Evolutionary conservation across 129 eudicot species (phyloP).

Genomic region (Oenanthe sinensis): DNA sequence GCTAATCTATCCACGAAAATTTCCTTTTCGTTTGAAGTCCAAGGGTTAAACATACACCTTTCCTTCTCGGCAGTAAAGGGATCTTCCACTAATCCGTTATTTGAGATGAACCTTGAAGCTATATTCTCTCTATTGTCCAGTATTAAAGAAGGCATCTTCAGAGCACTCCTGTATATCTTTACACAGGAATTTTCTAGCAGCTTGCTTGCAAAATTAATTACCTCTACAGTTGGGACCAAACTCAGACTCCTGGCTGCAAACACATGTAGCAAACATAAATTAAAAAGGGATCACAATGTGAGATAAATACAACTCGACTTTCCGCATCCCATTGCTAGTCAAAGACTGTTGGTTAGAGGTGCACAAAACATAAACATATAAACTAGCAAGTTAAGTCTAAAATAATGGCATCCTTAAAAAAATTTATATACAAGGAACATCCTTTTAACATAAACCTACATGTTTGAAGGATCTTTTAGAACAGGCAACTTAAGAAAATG

Average conservation of each 20-base stretch:
- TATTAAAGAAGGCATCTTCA: slow-evolving; percentile 77
- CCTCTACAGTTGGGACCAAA: slow-evolving; percentile 42
- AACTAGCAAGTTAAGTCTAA: background rate
- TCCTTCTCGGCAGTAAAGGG: slow-evolving; percentile 72
- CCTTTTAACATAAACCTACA: background rate
- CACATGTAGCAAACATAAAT: background rate
- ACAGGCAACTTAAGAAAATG: background rate
- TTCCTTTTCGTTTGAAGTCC: slow-evolving; percentile 62
- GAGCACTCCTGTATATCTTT: slow-evolving; percentile 30
- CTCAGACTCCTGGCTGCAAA: slow-evolving; percentile 49
- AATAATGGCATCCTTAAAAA: background rate
- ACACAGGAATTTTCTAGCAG: slow-evolving; percentile 48
- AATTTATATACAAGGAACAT: background rate
- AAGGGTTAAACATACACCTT: slow-evolving; percentile 53
- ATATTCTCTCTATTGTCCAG: slow-evolving; percentile 55
- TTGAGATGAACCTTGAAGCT: slow-evolving; percentile 51
- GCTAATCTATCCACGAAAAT: slow-evolving; percentile 52
- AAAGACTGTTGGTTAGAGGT: background rate
- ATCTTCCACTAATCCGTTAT: slow-evolving; percentile 65
- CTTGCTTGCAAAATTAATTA: slow-evolving; percentile 36
- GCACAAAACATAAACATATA: background rate
- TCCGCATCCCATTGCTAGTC: background rate
- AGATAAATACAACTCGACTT: background rate
- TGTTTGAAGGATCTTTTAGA: background rate
- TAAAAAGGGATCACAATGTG: background rate